Base-by-base conservation (phyloP, 2,329 filamentous ascomycete species). In the Zasmidium citrigriseum region DNA sequence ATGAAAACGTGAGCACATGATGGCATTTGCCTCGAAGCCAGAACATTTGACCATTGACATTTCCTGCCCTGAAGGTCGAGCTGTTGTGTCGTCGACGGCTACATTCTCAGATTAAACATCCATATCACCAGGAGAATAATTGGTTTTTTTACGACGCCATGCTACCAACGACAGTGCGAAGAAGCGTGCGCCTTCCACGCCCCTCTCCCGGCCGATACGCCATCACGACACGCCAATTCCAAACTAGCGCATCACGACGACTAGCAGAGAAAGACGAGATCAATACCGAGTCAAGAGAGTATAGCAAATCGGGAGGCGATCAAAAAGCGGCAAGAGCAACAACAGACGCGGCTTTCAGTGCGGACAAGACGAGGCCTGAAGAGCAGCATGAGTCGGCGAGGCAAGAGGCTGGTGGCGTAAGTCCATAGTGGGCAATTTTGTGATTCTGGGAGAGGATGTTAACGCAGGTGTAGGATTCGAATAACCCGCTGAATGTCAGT, bases 341-440 rank as follows among this genome's bases (percentile, higher is more conserved):
- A 57, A 72, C 78, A 2, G 80, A 86, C 45, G 82, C 86, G 0
- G 88, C 91, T 1, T 96, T 90, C 74, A 82, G 91, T 70, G 85
- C 86, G 0, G 75, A 80, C 55, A 84, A 84, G 71, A 93, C 89
- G 23, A 77, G 80, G 20, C 91, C 91, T 0, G 87, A 91, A 70
- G 69, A 75, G 21, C 83, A 86, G 74, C 82, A 77, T 65, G 70
- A 60, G 16, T 71, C 65, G 4, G 75, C 75, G 1, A 73, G 70
- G 48, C 53, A 66, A 21, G 76, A 78, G 64, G 66, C 67, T 18
- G 60, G 64, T 9, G 50, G 58, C 12, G 59, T 63, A 55, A 55
- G 64, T 63, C 4, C 52, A 48, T 16, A 10, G 27, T 23, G 11
- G 24, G 23, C 4, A 10, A 21, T 49, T 20, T 21, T 2, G 16